Conservation (phyloP, 2,329 filamentous ascomycete genomes). For the Talaromyces amestolkiae region DNA sequence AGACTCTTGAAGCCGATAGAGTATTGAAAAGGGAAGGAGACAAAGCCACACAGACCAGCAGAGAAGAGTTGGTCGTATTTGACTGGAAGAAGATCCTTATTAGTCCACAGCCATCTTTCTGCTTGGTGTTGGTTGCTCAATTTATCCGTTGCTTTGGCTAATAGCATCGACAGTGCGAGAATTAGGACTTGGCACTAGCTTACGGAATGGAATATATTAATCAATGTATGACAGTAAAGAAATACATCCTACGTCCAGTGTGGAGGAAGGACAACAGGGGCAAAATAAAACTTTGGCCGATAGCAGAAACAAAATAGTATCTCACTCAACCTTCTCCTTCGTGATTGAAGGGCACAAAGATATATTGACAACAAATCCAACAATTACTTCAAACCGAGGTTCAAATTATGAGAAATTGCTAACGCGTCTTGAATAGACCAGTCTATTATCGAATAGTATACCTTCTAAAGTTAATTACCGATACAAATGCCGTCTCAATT, state of each 20-base stretch:
- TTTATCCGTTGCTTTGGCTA: neutral
- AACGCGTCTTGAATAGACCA: neutral
- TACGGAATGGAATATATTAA: neutral
- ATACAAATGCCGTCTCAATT: neutral
- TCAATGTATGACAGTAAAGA: neutral
- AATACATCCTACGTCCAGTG: neutral
- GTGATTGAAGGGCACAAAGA: neutral
- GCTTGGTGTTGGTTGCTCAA: neutral
- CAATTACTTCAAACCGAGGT: neutral
- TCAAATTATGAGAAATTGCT: no score
- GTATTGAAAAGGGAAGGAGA: constrained; percentile 19
- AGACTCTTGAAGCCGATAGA: constrained; percentile 34
- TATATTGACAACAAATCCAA: neutral
- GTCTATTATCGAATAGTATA: neutral
- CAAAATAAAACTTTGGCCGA: neutral
- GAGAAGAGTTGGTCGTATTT: neutral
- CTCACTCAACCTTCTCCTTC: neutral
- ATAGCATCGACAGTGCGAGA: neutral
- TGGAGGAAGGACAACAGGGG: neutral
- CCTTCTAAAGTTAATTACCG: neutral
- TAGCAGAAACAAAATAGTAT: neutral
- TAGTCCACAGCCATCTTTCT: neutral
- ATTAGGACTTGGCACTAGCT: neutral
- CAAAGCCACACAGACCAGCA: constrained; percentile 19
- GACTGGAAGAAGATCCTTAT: neutral